These are phyloP conservation scores for Aspergillus sclerotialis DNA, from an alignment of 2,329 filamentous ascomycete genomes.

Conservation along the genomic window DNA sequence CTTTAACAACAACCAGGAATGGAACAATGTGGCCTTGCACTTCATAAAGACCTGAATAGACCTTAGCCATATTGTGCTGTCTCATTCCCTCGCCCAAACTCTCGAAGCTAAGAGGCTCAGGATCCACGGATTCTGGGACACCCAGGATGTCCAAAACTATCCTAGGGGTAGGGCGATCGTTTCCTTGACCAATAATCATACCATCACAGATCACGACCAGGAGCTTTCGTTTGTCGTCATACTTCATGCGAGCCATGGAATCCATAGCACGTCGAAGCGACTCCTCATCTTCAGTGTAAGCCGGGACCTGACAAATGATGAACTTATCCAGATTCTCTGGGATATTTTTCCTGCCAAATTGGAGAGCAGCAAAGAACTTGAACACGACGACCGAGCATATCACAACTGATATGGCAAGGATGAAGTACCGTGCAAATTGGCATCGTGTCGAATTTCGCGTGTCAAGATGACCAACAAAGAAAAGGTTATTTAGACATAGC, in stretches of 20 bases:
- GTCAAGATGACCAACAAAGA: constrained; percentile 87
- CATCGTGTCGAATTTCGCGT: constrained; percentile 81
- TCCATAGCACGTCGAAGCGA: constrained; percentile 95
- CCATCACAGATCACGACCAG: constrained; percentile 90
- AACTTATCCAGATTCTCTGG: constrained; percentile 98
- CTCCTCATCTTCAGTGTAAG: constrained; percentile 97
- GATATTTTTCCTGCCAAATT: constrained; percentile 84
- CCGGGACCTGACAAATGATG: constrained; percentile 93
- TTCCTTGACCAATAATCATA: constrained; percentile 99
- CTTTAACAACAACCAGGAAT: constrained; percentile 93
- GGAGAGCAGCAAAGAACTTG: constrained; percentile 94
- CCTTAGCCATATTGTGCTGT: constrained; percentile 99
- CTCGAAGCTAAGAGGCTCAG: constrained; percentile 93
- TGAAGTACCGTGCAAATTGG: constrained; percentile 80
- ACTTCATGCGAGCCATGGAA: constrained; percentile 88
- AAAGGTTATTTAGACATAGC: constrained; percentile 84
- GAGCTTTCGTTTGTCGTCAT: constrained; percentile 97
- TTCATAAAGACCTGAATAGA: constrained; percentile 96
- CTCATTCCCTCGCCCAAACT: constrained; percentile 91
- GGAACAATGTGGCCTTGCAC: constrained; percentile 97
- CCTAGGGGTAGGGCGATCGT: constrained; percentile 87
- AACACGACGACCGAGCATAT: constrained; percentile 78
- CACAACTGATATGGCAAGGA: constrained; percentile 75
- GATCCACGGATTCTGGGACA: constrained; percentile 87
- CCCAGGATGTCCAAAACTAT: constrained; percentile 97